Evolutionary conservation across 164 flowering plant species (phyloP).

Genomic region (Annona squamosa): DNA sequence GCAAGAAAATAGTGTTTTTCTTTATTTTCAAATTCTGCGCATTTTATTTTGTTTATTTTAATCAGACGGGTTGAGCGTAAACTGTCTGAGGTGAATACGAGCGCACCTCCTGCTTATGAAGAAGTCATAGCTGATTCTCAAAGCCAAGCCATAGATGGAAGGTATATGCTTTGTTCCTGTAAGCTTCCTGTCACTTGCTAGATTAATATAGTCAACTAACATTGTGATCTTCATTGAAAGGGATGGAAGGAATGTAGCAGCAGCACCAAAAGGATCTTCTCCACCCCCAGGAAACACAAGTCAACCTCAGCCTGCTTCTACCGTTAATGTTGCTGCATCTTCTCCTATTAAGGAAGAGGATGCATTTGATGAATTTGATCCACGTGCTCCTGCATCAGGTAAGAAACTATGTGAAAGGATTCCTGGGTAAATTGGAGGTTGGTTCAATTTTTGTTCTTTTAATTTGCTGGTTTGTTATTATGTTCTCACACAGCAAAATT

Average conservation of each 20-base stretch:
- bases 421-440: too few relatives aligned
- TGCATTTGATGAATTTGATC: conserved; percentile 90
- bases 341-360: conserved; percentile 35
- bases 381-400: conserved; percentile 79
- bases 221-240: conserved; percentile 24
- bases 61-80: conserved; percentile 52
- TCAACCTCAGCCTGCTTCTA: conserved; percentile 29
- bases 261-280: conserved; percentile 9
- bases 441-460: too few relatives aligned
- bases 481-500: too few relatives aligned
- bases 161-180: conserved; percentile 31
- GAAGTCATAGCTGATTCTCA: conserved; percentile 60
- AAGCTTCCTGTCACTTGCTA: not conserved
- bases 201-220: conserved; percentile 9
- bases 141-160: conserved; percentile 56
- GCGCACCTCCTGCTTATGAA: conserved; percentile 92
- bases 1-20: not conserved
- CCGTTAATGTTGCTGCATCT: conserved; percentile 25
- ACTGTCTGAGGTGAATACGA: conserved; percentile 66
- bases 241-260: conserved; percentile 46
- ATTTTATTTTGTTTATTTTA: conserved; percentile 1
- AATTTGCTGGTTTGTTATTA: too few relatives aligned
- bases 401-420: not conserved
- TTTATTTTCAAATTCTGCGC: not conserved
- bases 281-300: conserved; percentile 2